Evolutionary conservation across 176 grass and related monocot species (phyloP), one percentile per base, ranked within the genome.

Genomic region (Saccharum officinarum): DNA sequence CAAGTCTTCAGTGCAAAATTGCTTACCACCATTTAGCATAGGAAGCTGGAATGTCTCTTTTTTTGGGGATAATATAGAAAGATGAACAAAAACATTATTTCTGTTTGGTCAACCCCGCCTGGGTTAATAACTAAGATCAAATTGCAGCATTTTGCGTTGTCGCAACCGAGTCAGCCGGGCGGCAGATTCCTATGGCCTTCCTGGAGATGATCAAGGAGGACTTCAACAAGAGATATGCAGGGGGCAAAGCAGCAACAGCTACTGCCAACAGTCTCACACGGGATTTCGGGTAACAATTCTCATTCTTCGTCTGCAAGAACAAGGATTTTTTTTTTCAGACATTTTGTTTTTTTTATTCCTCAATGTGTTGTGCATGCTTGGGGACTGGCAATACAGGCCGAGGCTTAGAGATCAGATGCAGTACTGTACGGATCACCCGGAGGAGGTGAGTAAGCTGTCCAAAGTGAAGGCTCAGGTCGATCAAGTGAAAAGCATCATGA

Each of bases 331-430:
- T 18, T 1, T 6, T 57, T 22, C 18, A 57, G 52, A 57, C 52
- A 8, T 57, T 57, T 57, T 57, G 0, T 18, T 14, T 37, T 9
- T 37, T 10, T 4, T 10, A 6, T 38, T 69, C 3, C 66, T 69
- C 68, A 40, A 12, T 31, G 3, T 54, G 5, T 5, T 78, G 1
- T 2, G 8, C n/a, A 28, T 63, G 54, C n/a, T 62, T 23, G 18
- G 50, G 34, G 10, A 64, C n/a, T 37, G 52, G 59, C 15, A 59
- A 75, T 41, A 62, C 79, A 97, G 95, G 76, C 92, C 87, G 3
- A 93, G 76, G 80, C 91, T 97, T 42, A 82, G 87, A 65, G 95
- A 95, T 37, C 90, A 93, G 66, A 97, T 97, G 95, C 87, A 97
- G 79, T 87, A 97, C 78, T 91, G 95, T 37, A 92, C 76, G 60